Conservation (phyloP, 257 asterid species). For the Gardenia jasminoides region DNA sequence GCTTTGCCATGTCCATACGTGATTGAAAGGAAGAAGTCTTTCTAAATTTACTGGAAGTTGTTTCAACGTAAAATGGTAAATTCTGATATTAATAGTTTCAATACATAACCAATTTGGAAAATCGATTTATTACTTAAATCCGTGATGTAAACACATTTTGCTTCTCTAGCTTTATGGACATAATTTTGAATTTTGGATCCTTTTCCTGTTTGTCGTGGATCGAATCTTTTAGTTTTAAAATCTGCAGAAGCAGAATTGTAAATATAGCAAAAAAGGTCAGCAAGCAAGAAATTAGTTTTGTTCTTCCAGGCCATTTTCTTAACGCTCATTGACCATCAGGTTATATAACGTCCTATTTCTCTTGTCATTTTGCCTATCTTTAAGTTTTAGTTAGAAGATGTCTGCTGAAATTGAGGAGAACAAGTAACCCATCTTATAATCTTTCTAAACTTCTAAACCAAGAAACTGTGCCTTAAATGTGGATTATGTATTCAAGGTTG, state of each 20-base stretch:
- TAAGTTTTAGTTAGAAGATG: not conserved
- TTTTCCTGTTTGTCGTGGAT: not conserved
- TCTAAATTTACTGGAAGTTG: not conserved
- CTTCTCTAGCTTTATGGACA: not conserved
- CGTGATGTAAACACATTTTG: not conserved
- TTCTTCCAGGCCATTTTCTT: not conserved
- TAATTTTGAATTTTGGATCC: not conserved
- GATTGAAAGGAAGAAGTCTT: not conserved
- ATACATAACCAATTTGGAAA: not conserved
- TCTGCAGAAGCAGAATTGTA: not conserved
- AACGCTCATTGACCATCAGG: constrained; percentile 6
- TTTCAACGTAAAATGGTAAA: not conserved
- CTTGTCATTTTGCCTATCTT: too few relatives aligned
- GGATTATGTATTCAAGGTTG: not conserved
- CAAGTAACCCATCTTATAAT: not conserved
- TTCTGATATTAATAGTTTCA: not conserved
- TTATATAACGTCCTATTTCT: not conserved
- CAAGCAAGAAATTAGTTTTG: not conserved
- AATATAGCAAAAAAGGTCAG: not conserved
- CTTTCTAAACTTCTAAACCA: not conserved
- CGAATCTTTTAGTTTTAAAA: not conserved
- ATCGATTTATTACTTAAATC: not conserved
- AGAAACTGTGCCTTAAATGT: not conserved
- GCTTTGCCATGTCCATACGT: not conserved
- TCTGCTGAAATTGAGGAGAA: not conserved